phyloP scores from a whole-genome alignment of 768 basidiomycete species.

The Nevesoporus exiguus region DNA sequence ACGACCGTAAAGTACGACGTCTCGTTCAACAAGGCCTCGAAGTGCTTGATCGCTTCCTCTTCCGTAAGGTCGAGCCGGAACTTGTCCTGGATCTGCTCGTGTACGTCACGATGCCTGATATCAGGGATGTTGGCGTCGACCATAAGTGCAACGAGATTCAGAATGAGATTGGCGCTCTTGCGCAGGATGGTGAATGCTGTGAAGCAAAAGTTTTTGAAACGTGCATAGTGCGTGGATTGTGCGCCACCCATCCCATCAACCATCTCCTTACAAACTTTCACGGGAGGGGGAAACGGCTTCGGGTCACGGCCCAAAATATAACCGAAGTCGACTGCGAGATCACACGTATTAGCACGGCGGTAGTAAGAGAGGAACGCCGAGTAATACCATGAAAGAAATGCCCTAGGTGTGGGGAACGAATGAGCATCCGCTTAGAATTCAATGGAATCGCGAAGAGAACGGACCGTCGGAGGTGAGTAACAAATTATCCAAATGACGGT shows the following conservation, averaged over 20 bases:
- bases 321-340: conserved; percentile 83
- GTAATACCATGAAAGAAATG: conserved; percentile 93
- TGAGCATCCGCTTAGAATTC: conserved; percentile 1
- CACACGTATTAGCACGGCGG: conserved; percentile 9
- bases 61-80: conserved; percentile 93
- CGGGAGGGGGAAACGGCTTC: conserved; percentile 95
- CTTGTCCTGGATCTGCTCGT: conserved; percentile 92
- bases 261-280: conserved; percentile 99
- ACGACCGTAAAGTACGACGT: conserved; percentile 92
- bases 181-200: conserved; percentile 97
- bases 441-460: conserved; percentile 14
- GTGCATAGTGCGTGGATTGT: conserved; percentile 89
- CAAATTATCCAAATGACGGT: conserved; percentile 94
- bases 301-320: conserved; percentile 98
- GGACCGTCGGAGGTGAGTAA: conserved; percentile 87
- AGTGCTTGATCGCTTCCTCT: conserved; percentile 96
- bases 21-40: conserved; percentile 90
- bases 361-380: not conserved
- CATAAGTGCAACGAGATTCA: conserved; percentile 96
- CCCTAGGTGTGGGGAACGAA: conserved; percentile 36
- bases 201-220: conserved; percentile 95
- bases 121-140: conserved; percentile 97
- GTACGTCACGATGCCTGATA: conserved; percentile 87
- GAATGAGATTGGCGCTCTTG: conserved; percentile 94
- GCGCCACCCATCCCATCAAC: conserved; percentile 99